phyloP scores from a whole-genome alignment of 208 protist species.

The Trypanosomatidae sp. region DNA sequence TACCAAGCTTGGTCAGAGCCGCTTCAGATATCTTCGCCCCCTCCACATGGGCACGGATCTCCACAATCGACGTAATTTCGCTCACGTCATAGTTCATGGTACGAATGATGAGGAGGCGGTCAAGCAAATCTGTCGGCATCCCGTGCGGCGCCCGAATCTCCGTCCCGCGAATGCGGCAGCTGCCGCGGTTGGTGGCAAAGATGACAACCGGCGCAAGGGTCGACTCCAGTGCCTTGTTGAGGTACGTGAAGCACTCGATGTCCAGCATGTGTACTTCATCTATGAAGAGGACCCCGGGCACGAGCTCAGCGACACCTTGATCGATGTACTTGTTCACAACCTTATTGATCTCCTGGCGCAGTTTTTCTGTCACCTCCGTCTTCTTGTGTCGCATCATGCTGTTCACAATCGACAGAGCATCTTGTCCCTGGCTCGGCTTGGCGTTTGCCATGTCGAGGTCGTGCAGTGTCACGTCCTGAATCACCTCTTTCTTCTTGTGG shows the following conservation, averaged over 20 bases:
- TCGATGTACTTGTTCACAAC: conserved; percentile 99
- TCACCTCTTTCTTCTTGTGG: conserved; percentile 99
- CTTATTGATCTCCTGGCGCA: conserved; percentile 99
- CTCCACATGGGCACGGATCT: conserved; percentile 96
- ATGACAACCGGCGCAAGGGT: conserved; percentile 99
- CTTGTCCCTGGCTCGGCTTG: conserved; percentile 96
- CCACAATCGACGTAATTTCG: conserved; percentile 97
- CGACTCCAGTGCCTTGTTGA: conserved; percentile 99
- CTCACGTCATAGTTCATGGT: conserved; percentile 96
- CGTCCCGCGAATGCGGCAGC: conserved; percentile 96
- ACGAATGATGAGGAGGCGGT: conserved; percentile 99
- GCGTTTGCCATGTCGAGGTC: conserved; percentile 99
- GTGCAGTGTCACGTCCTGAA: conserved; percentile 99
- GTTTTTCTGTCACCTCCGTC: conserved; percentile 99
- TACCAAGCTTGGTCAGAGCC: conserved; percentile 88
- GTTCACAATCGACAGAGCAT: conserved; percentile 97
- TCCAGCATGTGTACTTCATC: conserved; percentile 99
- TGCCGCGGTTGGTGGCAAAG: conserved; percentile 99
- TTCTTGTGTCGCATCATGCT: conserved; percentile 99
- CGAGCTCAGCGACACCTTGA: conserved; percentile 99
- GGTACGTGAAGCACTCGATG: conserved; percentile 99
- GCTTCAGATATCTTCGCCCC: conserved; percentile 93
- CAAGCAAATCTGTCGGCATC: conserved; percentile 99
- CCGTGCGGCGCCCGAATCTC: conserved; percentile 98
- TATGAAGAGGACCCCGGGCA: conserved; percentile 99